Evolutionary conservation across 129 eudicot species (phyloP), one percentile per base, ranked within the genome.

Genomic region (Ambrosia trifida): DNA sequence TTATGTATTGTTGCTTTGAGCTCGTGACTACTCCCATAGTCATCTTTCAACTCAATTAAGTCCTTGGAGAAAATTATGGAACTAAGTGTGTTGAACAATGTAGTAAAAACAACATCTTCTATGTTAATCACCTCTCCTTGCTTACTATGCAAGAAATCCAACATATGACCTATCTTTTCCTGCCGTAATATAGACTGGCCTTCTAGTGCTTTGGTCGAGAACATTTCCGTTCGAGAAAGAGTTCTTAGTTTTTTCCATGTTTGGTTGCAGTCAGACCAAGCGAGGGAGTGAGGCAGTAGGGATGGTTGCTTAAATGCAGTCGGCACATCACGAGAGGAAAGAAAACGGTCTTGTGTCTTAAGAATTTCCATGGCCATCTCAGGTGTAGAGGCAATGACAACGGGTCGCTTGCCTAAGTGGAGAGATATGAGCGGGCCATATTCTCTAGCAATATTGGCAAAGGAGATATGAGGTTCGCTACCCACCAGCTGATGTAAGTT

Each of bases 31-130:
- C 32, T 11, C 38, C 8, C 33, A 3, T 54, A 9, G 12, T 20
- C 13, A 54, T 54, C 61, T 19, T 7, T 19, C 5, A 54, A 19
- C 2, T 19, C 33, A 9, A 54, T 8, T 10, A 54, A 19, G 18
- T 54, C 61, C 20, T 53, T 53, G 0, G 3, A 13, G 9, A 53
- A 53, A 9, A 53, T 19, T 8, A 53, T 53, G 12, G 31, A 53
- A 19, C 14, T 54, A 4, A 54, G 10, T 7, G 61, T 54, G 61
- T 54, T 54, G 14, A 54, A 54, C 13, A 54, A 7, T 3, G 61
- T 54, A 20, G 61, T 54, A 54, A 54, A 54, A 19, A 54, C 61
- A 18, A 19, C 61, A 54, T 54, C 61, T 32, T 54, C 61, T 2
- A 20, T 10, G 14, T 54, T 10, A 20, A 18, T 54, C 61, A 54